Conservation (phyloP, 2,329 filamentous ascomycete genomes). For the Orbilia ellipsospora region DNA sequence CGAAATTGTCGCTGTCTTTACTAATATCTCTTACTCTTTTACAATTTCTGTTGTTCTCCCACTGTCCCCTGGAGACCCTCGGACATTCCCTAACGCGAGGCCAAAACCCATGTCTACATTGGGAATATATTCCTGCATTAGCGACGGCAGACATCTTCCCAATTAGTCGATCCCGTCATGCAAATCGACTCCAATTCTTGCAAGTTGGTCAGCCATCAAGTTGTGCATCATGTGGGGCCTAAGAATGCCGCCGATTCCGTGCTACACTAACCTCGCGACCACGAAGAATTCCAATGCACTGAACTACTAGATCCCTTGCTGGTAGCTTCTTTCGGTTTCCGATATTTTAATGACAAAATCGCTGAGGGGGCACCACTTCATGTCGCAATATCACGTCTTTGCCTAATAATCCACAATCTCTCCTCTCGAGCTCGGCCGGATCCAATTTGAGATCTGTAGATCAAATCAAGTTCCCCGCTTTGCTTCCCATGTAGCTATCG, state of each 20-base stretch:
- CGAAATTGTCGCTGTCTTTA: neutral
- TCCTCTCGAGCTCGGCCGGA: no score
- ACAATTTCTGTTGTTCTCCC: no score
- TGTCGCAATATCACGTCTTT: conserved; percentile 54
- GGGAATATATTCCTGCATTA: neutral
- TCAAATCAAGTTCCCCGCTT: neutral
- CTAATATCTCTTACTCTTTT: conserved; percentile 5
- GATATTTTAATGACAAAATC: conserved; percentile 8
- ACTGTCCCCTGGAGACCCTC: conserved; percentile 12
- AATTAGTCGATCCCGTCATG: neutral
- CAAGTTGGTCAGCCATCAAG: neutral
- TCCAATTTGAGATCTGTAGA: neutral
- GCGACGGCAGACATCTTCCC: neutral
- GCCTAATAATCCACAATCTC: neutral
- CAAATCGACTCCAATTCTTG: no score
- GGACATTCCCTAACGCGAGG: conserved; percentile 1
- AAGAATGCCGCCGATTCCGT: conserved; percentile 21
- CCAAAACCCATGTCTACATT: neutral
- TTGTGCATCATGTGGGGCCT: conserved; percentile 7
- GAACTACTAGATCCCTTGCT: neutral
- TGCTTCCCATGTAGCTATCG: neutral
- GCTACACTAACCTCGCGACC: conserved; percentile 41
- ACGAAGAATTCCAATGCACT: conserved; percentile 1
- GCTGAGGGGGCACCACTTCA: neutral
- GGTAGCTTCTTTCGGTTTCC: no score